Base-by-base conservation (phyloP, 257 asterid species). In the Solanum rostratum region DNA sequence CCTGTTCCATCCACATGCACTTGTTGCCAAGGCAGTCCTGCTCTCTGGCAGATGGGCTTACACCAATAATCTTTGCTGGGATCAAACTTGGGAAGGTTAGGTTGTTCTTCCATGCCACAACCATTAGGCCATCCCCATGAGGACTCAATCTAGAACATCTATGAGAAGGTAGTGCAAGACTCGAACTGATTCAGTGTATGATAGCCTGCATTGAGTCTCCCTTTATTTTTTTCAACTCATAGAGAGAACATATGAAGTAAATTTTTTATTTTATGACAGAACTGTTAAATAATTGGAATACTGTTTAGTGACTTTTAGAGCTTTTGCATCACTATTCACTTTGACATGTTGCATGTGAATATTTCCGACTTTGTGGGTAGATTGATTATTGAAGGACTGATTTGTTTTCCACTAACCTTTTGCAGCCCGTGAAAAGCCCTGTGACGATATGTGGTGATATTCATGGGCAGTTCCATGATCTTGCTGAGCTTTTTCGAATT, bases 401-500 rank as follows among this genome's bases (percentile, higher is more conserved):
- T 71, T 71, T 3, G 80, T n/a, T 41, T 71, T 43, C n/a, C n/a
- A 71, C 27, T 63, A 65, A 37, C 80, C 9, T 82, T 15, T 49
- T 83, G 85, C 80, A 83, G 85, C 85, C 85, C 68, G 85, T 68
- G 80, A 83, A 83, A 68, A 83, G 85, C 81, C 85, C 85, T 49
- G 85, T 83, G 68, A 83, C 85, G 52, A 83, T 83, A 66, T 83
- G 85, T 52, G 85, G 85, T 68, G 85, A 83, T 68, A 83, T 83
- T 83, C 85, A 83, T 83, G 85, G 85, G 80, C 85, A 83, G 80
- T 94, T 94, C 87, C 97, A 92, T 85, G 98, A 94, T 89, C 95
- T 94, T 83, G 97, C 97, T 50, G 85, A 83, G 80, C 85, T 83
- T 29, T 83, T 83, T 20, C 81, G 81, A 50, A 83, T 83, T 66